These are phyloP conservation scores for Aureobasidium sp. DNA, from an alignment of 2,329 filamentous ascomycete species.

Conservation along the genomic window DNA sequence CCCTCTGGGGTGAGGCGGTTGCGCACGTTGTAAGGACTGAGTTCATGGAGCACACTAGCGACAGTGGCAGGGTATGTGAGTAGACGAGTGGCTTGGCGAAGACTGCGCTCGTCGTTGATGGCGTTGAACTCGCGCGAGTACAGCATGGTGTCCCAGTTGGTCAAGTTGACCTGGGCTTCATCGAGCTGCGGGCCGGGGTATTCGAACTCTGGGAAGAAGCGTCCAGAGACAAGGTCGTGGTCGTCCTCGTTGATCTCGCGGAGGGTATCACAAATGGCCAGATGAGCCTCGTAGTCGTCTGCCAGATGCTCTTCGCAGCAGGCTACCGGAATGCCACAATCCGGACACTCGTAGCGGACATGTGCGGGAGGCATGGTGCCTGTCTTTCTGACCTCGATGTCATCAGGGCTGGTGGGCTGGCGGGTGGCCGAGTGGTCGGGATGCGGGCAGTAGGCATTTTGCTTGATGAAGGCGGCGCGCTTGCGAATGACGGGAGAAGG, in stretches of 20 bases:
- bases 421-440: constrained; percentile 74
- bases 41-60: constrained; percentile 82
- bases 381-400: constrained; percentile 54
- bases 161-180: constrained; percentile 91
- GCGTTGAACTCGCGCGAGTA: constrained; percentile 89
- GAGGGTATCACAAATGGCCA: constrained; percentile 86
- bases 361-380: constrained; percentile 62
- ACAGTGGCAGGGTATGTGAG: constrained; percentile 91
- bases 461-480: constrained; percentile 82
- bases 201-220: constrained; percentile 88
- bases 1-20: constrained; percentile 79
- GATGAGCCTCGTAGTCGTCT: constrained; percentile 86
- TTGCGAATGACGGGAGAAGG: constrained; percentile 81
- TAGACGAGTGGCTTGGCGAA: constrained; percentile 87
- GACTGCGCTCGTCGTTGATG: constrained; percentile 79
- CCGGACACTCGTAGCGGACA: constrained; percentile 88
- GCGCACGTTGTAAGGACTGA: constrained; percentile 83
- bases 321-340: constrained; percentile 89
- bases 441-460: constrained; percentile 90
- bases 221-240: constrained; percentile 82
- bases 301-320: constrained; percentile 94
- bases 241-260: constrained; percentile 96
- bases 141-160: constrained; percentile 95
- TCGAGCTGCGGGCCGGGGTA: constrained; percentile 86
- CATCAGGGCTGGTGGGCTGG: constrained; percentile 54